Percentiles rank a stretch among this genome's conserved stretches.
Conservation (phyloP, 2,329 filamentous ascomycete genomes). For the Paraphaeosphaeria minitans region DNA sequence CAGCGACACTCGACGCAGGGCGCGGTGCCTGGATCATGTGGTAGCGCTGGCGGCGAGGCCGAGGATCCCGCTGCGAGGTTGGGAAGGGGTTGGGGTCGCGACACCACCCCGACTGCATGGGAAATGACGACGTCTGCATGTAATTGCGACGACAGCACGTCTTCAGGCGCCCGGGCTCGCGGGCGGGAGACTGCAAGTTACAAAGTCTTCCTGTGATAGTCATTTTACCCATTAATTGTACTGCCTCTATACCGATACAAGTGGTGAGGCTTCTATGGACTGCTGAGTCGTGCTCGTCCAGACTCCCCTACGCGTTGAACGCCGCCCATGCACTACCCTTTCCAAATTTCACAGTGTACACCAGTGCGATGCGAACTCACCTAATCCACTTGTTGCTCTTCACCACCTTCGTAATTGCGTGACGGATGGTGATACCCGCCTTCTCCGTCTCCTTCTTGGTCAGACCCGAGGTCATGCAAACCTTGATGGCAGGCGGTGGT, state of each 20-base stretch:
- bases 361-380: neutral
- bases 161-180: neutral
- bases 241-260: conserved; percentile 2
- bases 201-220: neutral
- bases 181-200: too few species aligned
- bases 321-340: conserved; percentile 3
- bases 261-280: neutral
- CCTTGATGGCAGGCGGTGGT: conserved; percentile 81
- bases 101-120: neutral
- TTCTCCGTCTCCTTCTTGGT: conserved; percentile 96
- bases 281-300: neutral
- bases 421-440: conserved; percentile 82
- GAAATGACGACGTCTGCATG: conserved; percentile 9
- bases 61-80: conserved; percentile 8
- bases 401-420: conserved; percentile 94
- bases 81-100: conserved; percentile 11
- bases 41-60: neutral
- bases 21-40: neutral
- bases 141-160: conserved; percentile 1
- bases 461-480: conserved; percentile 86
- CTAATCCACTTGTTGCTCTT: conserved; percentile 53
- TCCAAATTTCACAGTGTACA: neutral
- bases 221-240: conserved; percentile 5
- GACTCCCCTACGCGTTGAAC: neutral
- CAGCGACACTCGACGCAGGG: neutral